phyloP scores from a whole-genome alignment of 2,329 filamentous ascomycete species.

The Arthrobotrys sinensis region DNA sequence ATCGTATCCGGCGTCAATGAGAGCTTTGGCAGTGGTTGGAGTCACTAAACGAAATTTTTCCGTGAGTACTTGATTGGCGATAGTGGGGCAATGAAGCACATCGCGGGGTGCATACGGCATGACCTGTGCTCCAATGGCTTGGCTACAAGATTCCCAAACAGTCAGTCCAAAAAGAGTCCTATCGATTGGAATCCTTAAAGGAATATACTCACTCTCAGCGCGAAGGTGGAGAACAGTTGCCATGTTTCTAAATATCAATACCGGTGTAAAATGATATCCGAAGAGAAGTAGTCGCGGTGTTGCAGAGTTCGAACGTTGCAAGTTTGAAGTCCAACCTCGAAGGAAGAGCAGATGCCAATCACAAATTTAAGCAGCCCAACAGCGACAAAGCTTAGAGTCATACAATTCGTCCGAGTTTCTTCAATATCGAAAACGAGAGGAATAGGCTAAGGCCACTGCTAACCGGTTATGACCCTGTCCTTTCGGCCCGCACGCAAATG shows the following conservation, averaged over 20 bases:
- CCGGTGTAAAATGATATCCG: too few species aligned
- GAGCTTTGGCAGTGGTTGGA: conserved; percentile 74
- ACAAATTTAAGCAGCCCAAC: conserved; percentile 41
- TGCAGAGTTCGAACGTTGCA: not conserved
- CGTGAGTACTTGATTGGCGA: conserved; percentile 20
- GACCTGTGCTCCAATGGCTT: conserved; percentile 69
- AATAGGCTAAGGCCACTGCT: conserved; percentile 58
- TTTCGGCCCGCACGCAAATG: conserved; percentile 39
- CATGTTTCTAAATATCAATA: conserved; percentile 62
- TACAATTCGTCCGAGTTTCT: conserved; percentile 16
- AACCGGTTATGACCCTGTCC: conserved; percentile 49
- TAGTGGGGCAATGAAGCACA: conserved; percentile 35
- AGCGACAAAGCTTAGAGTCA: conserved; percentile 36
- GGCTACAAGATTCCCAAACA: conserved; percentile 64
- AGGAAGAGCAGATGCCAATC: conserved; percentile 12
- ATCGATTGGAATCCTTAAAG: not conserved
- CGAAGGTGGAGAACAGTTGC: conserved; percentile 67
- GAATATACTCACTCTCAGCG: conserved; percentile 66
- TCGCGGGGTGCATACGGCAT: conserved; percentile 65
- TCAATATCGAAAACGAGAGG: conserved; percentile 1
- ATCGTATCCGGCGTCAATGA: conserved; percentile 79
- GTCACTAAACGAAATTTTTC: conserved; percentile 65
- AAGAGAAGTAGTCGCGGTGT: conserved; percentile 1
- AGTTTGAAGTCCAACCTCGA: conserved; percentile 7
- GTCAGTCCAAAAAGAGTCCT: conserved; percentile 15